These are phyloP conservation scores for Agaricus sinodeliciosus DNA, from an alignment of 768 basidiomycete genomes.

Conservation along the genomic window DNA sequence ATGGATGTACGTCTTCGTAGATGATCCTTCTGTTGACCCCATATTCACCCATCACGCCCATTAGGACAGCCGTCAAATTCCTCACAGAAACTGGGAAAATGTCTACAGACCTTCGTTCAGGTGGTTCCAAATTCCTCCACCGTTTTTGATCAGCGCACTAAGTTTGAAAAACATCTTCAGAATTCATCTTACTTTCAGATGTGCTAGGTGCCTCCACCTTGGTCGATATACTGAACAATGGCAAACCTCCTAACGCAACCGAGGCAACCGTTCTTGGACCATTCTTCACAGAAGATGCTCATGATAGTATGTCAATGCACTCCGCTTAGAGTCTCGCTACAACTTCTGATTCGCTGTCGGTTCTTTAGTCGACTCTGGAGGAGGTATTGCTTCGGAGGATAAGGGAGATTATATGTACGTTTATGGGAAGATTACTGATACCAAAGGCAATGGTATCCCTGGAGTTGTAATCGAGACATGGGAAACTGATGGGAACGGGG, in stretches of 20 bases:
- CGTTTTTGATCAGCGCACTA: not conserved
- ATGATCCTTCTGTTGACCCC: not conserved
- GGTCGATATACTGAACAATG: slow-evolving; percentile 71
- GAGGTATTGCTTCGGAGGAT: slow-evolving; percentile 79
- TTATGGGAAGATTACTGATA: slow-evolving; percentile 61
- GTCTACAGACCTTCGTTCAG: slow-evolving; percentile 61
- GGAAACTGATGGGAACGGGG: slow-evolving; percentile 67
- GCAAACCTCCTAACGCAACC: slow-evolving; percentile 53
- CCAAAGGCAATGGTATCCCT: slow-evolving; percentile 57
- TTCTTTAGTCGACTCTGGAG: slow-evolving; percentile 53
- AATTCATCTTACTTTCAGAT: slow-evolving; percentile 86
- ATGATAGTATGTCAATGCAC: slow-evolving; percentile 43
- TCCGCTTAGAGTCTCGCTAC: not conserved
- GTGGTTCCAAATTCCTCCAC: slow-evolving; percentile 16
- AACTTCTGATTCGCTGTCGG: not conserved
- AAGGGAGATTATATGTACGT: slow-evolving; percentile 84
- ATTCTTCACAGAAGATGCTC: slow-evolving; percentile 75
- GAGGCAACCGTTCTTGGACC: slow-evolving; percentile 78
- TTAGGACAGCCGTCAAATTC: slow-evolving; percentile 61
- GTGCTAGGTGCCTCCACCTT: slow-evolving; percentile 72
- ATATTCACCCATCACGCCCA: slow-evolving; percentile 3
- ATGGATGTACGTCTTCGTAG: slow-evolving; percentile 52
- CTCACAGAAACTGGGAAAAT: slow-evolving; percentile 69
- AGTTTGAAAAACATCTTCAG: slow-evolving; percentile 22
- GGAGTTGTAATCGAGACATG: slow-evolving; percentile 74